Evolutionary conservation across 2,329 filamentous ascomycete species (phyloP), one percentile per base, ranked within the genome.

Genomic region (Fusarium gaditjirri): DNA sequence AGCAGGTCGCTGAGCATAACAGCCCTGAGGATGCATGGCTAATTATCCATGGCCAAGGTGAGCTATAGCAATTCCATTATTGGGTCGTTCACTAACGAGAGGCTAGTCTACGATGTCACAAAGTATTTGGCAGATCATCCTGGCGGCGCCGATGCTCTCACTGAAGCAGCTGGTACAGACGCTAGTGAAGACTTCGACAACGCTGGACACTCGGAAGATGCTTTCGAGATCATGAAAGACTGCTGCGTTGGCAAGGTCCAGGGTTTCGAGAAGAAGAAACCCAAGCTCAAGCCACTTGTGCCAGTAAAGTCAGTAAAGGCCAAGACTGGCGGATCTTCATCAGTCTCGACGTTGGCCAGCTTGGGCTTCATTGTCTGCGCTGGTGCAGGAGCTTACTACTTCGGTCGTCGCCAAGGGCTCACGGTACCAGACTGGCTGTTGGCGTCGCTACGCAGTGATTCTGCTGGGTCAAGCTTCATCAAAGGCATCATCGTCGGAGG

Each of bases 181-280:
- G 91, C 92, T 44, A 93, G 91, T 52, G 91, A 93, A 78, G 92
- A 90, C 39, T 96, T 95, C 77, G 93, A 96, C 82, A 92, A 95
- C 76, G 93, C 94, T 39, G 93, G 93, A 52, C 94, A 97, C 84
- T 94, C 92, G 47, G 92, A 94, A 38, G 85, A 86, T 55, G 84
- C 84, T 3, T 79, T 76, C 38, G 83, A 85, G 53, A 82, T 84
- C 52, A 82, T 86, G 79, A 77, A 77, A 10, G 66, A 76, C 9
- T 83, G 78, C 39, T 70, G 70, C 42, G 55, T 86, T 27, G 84
- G 84, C 41, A 80, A 77, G 35, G 72, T 83, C 44, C 80, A 80
- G 49, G 81, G 80, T 10, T 76, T 62, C 9, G 60, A 72, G 14
- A 66, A 44, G 23, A 47, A 66, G 14, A 73, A 73, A 2, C 41